A percentile compares a stretch with the other conserved stretches of the same genome.
Conservation (phyloP, 257 asterid genomes). For the Przewalskia tangutica region DNA sequence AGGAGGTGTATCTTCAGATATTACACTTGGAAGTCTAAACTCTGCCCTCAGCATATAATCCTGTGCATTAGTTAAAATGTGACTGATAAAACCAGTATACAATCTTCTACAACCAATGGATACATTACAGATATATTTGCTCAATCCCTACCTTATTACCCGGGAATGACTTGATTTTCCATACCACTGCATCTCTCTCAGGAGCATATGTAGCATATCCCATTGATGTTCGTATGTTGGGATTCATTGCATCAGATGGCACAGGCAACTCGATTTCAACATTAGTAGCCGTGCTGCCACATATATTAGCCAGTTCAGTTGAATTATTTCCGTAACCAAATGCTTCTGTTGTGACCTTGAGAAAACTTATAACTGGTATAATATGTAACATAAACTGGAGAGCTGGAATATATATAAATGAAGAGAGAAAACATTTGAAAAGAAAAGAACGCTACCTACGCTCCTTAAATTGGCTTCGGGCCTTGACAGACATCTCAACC, state of each 20-base stretch:
- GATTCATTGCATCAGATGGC: conserved; percentile 91
- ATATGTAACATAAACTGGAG: background rate
- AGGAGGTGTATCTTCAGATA: conserved; percentile 69
- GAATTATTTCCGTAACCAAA: background rate
- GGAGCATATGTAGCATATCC: conserved; percentile 95
- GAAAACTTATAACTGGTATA: background rate
- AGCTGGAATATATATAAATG: background rate
- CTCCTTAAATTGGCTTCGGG: conserved; percentile 95
- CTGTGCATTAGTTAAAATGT: conserved; percentile 24
- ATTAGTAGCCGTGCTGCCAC: conserved; percentile 81
- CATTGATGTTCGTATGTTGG: conserved; percentile 89
- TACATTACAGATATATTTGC: background rate
- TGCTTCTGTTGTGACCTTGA: background rate
- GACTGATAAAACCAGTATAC: background rate
- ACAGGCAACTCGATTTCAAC: conserved; percentile 98
- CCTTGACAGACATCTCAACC: conserved; percentile 70
- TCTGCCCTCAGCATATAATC: conserved; percentile 97
- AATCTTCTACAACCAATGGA: background rate
- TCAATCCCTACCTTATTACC: conserved; percentile 76
- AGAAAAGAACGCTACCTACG: conserved; percentile 47
- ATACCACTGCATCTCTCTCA: conserved; percentile 77
- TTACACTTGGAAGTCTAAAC: conserved; percentile 87
- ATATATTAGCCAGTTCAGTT: background rate
- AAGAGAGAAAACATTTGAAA: background rate
- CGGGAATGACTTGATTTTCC: conserved; percentile 97